Evolutionary conservation across 306 rosid species (phyloP).

Genomic region (Acacia crassicarpa): DNA sequence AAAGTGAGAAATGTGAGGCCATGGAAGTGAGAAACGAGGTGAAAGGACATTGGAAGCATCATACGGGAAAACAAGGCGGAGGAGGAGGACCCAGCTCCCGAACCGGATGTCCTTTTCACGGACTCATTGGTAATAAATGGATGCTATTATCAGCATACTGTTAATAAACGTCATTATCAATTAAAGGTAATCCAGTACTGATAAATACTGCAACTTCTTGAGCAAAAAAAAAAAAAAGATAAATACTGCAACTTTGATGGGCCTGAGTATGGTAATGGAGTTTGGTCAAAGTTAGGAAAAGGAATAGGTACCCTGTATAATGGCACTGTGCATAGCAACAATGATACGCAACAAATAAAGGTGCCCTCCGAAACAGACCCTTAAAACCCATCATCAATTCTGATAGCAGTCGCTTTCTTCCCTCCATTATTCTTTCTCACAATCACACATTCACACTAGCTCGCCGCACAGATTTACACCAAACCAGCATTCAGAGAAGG

Average conservation of each 20-base stretch:
- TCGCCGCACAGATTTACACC: conserved; percentile 11
- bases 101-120: neutral
- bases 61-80: neutral
- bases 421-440: neutral
- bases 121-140: neutral
- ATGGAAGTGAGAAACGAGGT: conserved; percentile 25
- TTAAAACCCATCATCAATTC: conserved; percentile 30
- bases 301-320: conserved; percentile 31
- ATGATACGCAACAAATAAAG: conserved; percentile 28
- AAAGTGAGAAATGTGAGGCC: conserved; percentile 23
- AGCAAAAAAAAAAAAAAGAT: too few species aligned
- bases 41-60: conserved; percentile 41
- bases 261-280: conserved; percentile 28
- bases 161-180: conserved; percentile 18
- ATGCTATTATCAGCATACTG: neutral
- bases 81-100: neutral
- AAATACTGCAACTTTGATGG: conserved; percentile 25
- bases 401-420: conserved; percentile 34
- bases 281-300: conserved; percentile 62
- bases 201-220: conserved; percentile 17
- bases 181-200: conserved; percentile 14
- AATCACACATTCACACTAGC: conserved; percentile 1
- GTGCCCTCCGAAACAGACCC: neutral
- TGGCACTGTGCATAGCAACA: conserved; percentile 33
- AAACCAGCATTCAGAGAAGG: conserved; percentile 15